These are phyloP conservation scores for Podosphaera xanthii DNA, from an alignment of 2,329 filamentous ascomycete genomes.

Conservation along the genomic window DNA sequence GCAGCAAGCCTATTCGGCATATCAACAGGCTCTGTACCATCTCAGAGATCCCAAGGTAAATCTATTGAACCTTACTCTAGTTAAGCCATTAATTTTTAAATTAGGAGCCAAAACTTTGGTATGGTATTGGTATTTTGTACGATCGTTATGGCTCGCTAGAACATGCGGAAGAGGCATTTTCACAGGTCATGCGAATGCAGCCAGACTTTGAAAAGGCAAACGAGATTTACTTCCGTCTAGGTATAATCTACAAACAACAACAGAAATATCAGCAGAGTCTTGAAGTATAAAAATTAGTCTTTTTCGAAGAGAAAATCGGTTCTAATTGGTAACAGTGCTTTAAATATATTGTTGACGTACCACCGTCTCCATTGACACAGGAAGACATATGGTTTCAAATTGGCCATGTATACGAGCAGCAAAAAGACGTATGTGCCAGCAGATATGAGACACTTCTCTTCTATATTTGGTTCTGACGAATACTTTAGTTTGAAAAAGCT, in stretches of 20 bases:
- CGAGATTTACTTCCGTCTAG: slow-evolving; percentile 93
- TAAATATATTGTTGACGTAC: slow-evolving; percentile 88
- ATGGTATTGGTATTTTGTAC: slow-evolving; percentile 93
- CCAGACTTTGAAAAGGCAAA: slow-evolving; percentile 96
- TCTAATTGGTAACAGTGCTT: slow-evolving; percentile 46
- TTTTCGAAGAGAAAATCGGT: background rate
- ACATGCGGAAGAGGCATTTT: slow-evolving; percentile 94
- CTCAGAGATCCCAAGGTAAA: slow-evolving; percentile 71
- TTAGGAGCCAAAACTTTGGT: slow-evolving; percentile 92
- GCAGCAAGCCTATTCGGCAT: slow-evolving; percentile 89
- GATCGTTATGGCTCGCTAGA: slow-evolving; percentile 91
- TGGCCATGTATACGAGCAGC: slow-evolving; percentile 93
- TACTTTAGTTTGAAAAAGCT: slow-evolving; percentile 60
- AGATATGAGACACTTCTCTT: background rate
- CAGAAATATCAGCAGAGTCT: slow-evolving; percentile 81
- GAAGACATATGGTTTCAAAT: slow-evolving; percentile 99
- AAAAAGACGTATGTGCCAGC: slow-evolving; percentile 67
- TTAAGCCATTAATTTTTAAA: slow-evolving; percentile 3
- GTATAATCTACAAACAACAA: slow-evolving; percentile 99
- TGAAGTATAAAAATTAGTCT: slow-evolving; percentile 36
- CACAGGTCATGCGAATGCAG: slow-evolving; percentile 96
- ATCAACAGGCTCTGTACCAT: slow-evolving; percentile 87
- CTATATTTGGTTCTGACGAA: slow-evolving; percentile 12
- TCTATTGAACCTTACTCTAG: background rate
- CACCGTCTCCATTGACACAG: slow-evolving; percentile 76